Evolutionary conservation across 2,329 filamentous ascomycete genomes (phyloP), one percentile per base, ranked within the genome.

Genomic region (Claviceps arundinis): DNA sequence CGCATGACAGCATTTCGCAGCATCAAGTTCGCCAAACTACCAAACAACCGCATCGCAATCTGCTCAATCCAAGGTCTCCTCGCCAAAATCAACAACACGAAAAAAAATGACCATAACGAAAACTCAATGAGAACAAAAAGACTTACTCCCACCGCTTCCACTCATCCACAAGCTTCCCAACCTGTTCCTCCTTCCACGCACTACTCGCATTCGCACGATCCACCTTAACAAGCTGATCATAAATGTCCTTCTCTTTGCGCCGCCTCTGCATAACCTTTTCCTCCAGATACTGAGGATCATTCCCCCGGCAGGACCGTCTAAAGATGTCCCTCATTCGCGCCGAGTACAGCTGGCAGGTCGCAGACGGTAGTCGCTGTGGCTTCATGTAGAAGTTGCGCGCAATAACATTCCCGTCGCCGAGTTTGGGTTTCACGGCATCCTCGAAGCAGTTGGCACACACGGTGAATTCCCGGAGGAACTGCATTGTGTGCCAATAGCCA

Each of bases 401-500:
- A 24, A 90, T 72, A 1, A 76, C 69, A 42, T 69, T 68, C 50
- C 68, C 65, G 16, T 74, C 70, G 34, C 75, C 71, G 1, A 83
- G 68, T 49, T 81, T 72, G 1, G 89, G 89, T 66, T 78, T 80
- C n/a, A 95, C 80, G 1, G 88, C 78, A 22, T 88, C 82, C 16
- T 87, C 79, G 64, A 86, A 95, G 65, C 90, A 97, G 65, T 91
- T 87, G 57, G 86, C 81, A 66, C 90, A 97, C 4, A 95, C 84
- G 1, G 85, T 89, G 60, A 95, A 81, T 47, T 89, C 79, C 0
- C 85, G 87, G 0, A 94, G 70, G 14, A 78, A 73, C 1, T 85
- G 80, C 65, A 94, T 88, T 52, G 78, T 82, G 65, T 94, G 83
- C 90, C 90, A 96, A 41, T 75, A 71, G 13, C 74, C 76, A 51